phyloP scores from a whole-genome alignment of 805 yeast genomes.

The Geotrichum ghanense region DNA sequence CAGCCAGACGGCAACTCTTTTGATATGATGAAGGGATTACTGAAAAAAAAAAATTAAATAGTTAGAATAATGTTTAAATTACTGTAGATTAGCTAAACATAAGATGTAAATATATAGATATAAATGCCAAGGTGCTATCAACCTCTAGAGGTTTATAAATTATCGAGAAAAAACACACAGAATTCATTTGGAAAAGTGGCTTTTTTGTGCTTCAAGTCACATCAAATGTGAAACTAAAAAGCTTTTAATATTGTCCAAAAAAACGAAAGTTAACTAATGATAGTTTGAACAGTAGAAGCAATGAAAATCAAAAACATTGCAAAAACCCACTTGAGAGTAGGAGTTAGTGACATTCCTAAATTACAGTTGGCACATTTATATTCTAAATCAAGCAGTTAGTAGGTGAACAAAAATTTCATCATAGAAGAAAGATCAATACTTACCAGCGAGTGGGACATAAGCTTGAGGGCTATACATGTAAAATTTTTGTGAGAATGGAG shows the following conservation, averaged over 20 bases:
- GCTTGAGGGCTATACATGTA: conserved; percentile 29
- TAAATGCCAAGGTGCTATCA: no score
- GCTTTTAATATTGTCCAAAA: no score
- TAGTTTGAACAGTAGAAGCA: conserved; percentile 4
- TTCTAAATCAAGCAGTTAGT: not conserved
- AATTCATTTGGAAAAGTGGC: no score
- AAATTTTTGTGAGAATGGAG: conserved; percentile 21
- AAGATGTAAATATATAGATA: no score
- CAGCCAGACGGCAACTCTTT: conserved; percentile 98
- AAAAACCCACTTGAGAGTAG: conserved; percentile 12
- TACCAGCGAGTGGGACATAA: conserved; percentile 24
- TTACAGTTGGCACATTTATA: conserved; percentile 12
- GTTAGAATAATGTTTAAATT: no score
- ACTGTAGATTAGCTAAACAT: no score
- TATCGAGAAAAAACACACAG: no score
- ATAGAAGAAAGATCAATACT: not conserved
- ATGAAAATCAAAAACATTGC: conserved; percentile 11
- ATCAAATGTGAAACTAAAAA: no score
- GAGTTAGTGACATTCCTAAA: conserved; percentile 8
- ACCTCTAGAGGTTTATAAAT: no score
- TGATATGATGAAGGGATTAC: conserved; percentile 85
- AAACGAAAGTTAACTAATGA: conserved; percentile 2
- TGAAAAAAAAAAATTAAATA: conserved; percentile 44
- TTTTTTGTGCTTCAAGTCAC: no score
- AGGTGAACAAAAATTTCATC: not conserved